Evolutionary conservation across 192 early-diverging fungal species (phyloP).

Genomic region (Geranomyces variabilis): DNA sequence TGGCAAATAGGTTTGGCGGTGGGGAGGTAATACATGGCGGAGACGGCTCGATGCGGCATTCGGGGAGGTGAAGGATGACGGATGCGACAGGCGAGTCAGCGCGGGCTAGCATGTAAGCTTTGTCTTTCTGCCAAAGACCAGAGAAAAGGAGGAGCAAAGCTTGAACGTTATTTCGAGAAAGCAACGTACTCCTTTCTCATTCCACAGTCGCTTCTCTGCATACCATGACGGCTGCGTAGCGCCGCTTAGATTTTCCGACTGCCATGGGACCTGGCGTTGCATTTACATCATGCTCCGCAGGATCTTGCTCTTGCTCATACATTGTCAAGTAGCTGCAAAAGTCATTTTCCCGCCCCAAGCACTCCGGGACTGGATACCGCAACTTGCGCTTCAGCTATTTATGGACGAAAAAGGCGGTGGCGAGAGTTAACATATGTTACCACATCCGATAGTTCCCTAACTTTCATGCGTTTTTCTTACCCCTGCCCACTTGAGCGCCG

Average conservation of each 20-base stretch:
- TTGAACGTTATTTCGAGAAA: too few relatives aligned
- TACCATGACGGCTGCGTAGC: constrained; percentile 4
- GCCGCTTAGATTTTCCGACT: neutral
- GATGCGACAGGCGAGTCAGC: neutral
- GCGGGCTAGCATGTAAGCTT: constrained; percentile 5
- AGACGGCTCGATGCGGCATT: neutral
- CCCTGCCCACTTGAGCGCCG: too few relatives aligned
- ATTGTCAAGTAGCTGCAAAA: constrained; percentile 1
- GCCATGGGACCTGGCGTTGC: neutral
- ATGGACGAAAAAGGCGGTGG: too few relatives aligned
- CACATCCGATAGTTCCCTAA: too few relatives aligned
- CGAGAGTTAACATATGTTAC: too few relatives aligned
- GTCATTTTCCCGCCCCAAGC: neutral
- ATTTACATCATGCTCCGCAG: neutral
- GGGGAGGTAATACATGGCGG: neutral
- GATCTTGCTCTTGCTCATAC: neutral
- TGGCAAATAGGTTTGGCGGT: constrained; percentile 1
- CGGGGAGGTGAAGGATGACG: neutral
- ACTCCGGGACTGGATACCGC: neutral
- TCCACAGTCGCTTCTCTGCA: neutral
- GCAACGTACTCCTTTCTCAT: neutral
- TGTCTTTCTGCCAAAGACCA: neutral
- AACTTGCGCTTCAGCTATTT: neutral
- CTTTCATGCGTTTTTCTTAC: too few relatives aligned
- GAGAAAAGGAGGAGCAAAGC: neutral